A percentile compares a stretch with the other conserved stretches of the same genome.
These are phyloP conservation scores for Metschnikowia lachancei DNA, from an alignment of 805 yeast species.

Conservation along the genomic window DNA sequence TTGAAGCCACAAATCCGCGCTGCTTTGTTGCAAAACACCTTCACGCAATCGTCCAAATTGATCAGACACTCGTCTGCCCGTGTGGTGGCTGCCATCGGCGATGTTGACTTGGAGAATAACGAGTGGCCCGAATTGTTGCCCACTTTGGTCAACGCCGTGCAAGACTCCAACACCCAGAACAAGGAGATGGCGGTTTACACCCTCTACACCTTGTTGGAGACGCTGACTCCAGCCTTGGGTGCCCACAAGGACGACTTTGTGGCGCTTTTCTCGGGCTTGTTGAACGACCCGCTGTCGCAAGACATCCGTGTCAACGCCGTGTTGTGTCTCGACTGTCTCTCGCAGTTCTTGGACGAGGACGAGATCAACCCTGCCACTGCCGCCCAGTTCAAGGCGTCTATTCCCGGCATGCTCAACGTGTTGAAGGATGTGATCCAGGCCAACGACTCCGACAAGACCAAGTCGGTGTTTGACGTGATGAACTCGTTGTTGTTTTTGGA, in stretches of 20 bases:
- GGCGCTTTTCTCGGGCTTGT: constrained; percentile 64
- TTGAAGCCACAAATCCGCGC: constrained; percentile 61
- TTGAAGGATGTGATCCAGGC: constrained; percentile 68
- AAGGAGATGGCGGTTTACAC: constrained; percentile 85
- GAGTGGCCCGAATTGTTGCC: constrained; percentile 80
- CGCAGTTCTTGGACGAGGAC: constrained; percentile 64
- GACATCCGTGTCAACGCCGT: constrained; percentile 82
- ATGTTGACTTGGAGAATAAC: constrained; percentile 58
- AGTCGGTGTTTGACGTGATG: constrained; percentile 78
- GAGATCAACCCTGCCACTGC: constrained; percentile 42
- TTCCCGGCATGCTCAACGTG: constrained; percentile 81
- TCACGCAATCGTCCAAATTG: constrained; percentile 59
- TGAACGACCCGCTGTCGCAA: constrained; percentile 52
- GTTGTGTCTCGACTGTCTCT: constrained; percentile 70
- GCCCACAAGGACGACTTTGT: constrained; percentile 66
- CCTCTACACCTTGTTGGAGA: constrained; percentile 73
- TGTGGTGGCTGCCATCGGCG: constrained; percentile 82
- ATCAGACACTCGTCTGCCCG: constrained; percentile 89
- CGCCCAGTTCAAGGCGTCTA: constrained; percentile 58
- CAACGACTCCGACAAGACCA: constrained; percentile 70
- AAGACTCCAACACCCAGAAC: constrained; percentile 40
- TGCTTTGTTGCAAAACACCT: constrained; percentile 66
- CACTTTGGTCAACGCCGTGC: constrained; percentile 60
- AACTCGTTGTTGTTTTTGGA: constrained; percentile 77
- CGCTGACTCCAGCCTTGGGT: constrained; percentile 55